These are phyloP conservation scores for Chytridium lagenaria DNA, from an alignment of 371 early-diverging fungal genomes.

Conservation along the genomic window DNA sequence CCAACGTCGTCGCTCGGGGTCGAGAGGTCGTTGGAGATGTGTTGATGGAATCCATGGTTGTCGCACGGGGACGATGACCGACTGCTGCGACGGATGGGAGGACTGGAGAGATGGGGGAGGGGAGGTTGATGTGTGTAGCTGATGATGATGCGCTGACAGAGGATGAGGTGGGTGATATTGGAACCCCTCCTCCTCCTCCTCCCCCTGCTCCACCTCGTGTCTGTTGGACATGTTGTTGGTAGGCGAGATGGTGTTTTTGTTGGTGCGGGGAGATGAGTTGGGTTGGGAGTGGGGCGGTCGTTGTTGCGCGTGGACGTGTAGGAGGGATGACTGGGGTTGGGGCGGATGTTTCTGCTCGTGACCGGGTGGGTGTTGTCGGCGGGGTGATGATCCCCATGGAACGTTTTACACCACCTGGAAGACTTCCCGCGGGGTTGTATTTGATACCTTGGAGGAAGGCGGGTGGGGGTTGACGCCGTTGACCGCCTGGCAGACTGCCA, in stretches of 20 bases:
- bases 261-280: no score
- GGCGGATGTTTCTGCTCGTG: neutral
- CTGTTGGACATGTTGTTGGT: neutral
- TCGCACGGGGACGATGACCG: slow-evolving; percentile 3
- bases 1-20: neutral
- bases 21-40: neutral
- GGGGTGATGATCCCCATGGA: neutral
- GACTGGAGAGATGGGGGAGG: no score
- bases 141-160: no score
- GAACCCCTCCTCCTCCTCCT: no score
- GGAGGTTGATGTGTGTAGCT: no score
- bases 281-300: no score
- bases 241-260: neutral
- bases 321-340: neutral
- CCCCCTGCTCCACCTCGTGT: neutral
- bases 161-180: neutral
- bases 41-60: neutral
- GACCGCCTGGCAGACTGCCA: no score
- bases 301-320: neutral
- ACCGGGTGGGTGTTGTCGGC: neutral
- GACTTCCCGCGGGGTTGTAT: neutral
- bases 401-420: neutral
- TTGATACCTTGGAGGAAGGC: neutral
- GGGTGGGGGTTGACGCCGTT: no score
- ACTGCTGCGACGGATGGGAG: slow-evolving; percentile 7